Evolutionary conservation across 192 early-diverging fungal species (phyloP).

Genomic region (Gamsiella multidivaricata): DNA sequence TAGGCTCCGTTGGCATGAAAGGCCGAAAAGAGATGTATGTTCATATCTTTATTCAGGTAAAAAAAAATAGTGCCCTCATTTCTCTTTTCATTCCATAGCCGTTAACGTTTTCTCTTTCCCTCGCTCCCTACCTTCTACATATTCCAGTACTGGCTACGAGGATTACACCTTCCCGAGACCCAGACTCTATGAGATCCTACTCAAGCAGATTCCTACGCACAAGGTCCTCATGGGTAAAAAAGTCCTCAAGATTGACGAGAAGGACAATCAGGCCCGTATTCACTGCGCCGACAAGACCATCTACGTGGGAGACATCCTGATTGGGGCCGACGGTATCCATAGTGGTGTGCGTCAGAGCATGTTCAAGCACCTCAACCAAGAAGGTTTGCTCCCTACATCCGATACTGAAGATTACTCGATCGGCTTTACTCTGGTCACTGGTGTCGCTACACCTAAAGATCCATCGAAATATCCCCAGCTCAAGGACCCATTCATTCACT

Average conservation of each 20-base stretch:
- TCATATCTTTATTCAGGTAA: too few relatives aligned
- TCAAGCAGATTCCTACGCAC: slow-evolving; percentile 13
- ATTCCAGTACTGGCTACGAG: slow-evolving; percentile 8
- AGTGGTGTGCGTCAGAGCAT: slow-evolving; percentile 1
- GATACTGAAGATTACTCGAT: not conserved
- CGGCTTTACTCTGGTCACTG: not conserved
- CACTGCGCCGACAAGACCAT: not conserved
- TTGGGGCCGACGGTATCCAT: too few relatives aligned
- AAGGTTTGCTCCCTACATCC: not conserved
- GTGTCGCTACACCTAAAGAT: slow-evolving; percentile 5
- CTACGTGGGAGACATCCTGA: slow-evolving; percentile 5
- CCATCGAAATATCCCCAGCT: slow-evolving; percentile 9
- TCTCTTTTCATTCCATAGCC: too few relatives aligned
- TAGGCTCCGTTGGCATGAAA: too few relatives aligned
- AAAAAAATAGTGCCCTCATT: too few relatives aligned
- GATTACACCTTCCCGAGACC: slow-evolving; percentile 4
- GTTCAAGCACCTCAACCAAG: not conserved
- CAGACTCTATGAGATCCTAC: slow-evolving; percentile 1
- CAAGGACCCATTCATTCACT: not conserved
- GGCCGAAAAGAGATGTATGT: too few relatives aligned
- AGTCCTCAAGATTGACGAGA: slow-evolving; percentile 1
- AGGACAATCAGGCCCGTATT: not conserved
- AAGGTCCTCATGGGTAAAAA: slow-evolving; percentile 1
- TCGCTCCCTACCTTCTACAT: not conserved
- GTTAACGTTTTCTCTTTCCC: not conserved